These are phyloP conservation scores for Colletotrichum karsti DNA, from an alignment of 2,329 filamentous ascomycete genomes.

Conservation along the genomic window DNA sequence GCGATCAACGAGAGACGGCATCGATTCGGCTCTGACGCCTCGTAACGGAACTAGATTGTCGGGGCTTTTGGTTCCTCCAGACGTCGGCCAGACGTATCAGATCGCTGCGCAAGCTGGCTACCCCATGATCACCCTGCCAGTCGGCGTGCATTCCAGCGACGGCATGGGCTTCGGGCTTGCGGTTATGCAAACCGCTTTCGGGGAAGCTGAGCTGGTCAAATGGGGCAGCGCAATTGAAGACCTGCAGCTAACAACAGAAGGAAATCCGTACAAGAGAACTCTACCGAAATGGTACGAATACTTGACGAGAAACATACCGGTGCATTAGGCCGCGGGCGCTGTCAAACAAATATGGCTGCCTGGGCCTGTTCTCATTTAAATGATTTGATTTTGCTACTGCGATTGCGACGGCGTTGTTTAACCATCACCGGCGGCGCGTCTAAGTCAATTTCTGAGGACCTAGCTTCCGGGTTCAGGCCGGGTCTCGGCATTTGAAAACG, in stretches of 20 bases:
- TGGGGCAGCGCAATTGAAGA: slow-evolving; percentile 73
- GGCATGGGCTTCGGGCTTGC: slow-evolving; percentile 71
- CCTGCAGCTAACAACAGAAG: slow-evolving; percentile 51
- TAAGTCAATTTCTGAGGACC: too few species aligned
- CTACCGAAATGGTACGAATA: slow-evolving; percentile 63
- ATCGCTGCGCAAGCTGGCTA: slow-evolving; percentile 81
- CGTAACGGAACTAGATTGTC: slow-evolving; percentile 54
- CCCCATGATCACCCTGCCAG: slow-evolving; percentile 75
- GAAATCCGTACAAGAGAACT: slow-evolving; percentile 54
- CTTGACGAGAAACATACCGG: slow-evolving; percentile 52
- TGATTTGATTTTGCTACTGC: too few species aligned
- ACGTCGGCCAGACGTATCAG: slow-evolving; percentile 73
- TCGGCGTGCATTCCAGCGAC: slow-evolving; percentile 58
- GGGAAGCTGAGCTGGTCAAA: slow-evolving; percentile 64
- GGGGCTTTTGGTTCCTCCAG: slow-evolving; percentile 73
- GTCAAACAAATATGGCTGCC: background rate
- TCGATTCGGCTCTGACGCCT: slow-evolving; percentile 70
- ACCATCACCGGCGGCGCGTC: too few species aligned
- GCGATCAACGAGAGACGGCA: slow-evolving; percentile 69
- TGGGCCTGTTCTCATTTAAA: too few species aligned
- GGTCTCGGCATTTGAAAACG: too few species aligned
- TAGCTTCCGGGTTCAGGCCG: too few species aligned
- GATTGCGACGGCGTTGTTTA: too few species aligned
- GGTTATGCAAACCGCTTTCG: slow-evolving; percentile 67
- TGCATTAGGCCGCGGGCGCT: slow-evolving; percentile 25